Percentiles rank a stretch among this genome's conserved stretches.
These are phyloP conservation scores for Oxytropis ochrocephala DNA, from an alignment of 306 rosid genomes.

Conservation along the genomic window DNA sequence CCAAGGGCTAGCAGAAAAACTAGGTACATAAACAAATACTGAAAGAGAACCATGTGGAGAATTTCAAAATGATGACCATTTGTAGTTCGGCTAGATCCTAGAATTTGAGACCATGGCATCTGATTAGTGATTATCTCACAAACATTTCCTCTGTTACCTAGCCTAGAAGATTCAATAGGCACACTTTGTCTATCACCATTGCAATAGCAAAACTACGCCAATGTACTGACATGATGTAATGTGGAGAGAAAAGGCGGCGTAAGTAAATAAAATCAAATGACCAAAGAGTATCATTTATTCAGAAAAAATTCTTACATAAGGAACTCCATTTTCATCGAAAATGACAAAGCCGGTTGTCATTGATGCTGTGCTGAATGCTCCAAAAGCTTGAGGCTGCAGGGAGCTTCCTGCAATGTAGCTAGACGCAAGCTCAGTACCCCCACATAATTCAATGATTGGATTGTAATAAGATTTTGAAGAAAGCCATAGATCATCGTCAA, in stretches of 20 bases:
- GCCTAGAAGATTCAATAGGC: background rate
- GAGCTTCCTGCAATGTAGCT: slow-evolving; percentile 51
- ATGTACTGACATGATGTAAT: slow-evolving; percentile 1
- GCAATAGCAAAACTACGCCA: background rate
- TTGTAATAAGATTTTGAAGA: slow-evolving; percentile 68
- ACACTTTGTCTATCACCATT: background rate
- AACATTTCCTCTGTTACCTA: background rate
- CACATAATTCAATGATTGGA: slow-evolving; percentile 63
- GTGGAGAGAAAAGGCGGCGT: background rate
- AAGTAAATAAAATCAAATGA: background rate
- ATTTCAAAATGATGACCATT: background rate
- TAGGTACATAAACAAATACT: background rate
- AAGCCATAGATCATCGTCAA: slow-evolving; percentile 90
- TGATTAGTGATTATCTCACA: background rate
- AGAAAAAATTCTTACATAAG: slow-evolving; percentile 39
- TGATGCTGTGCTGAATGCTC: slow-evolving; percentile 65
- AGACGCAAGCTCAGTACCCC: slow-evolving; percentile 86
- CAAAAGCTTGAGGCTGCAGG: slow-evolving; percentile 84
- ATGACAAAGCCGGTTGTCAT: slow-evolving; percentile 66
- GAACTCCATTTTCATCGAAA: slow-evolving; percentile 61
- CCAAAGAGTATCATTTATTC: background rate
- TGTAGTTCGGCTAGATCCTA: background rate
- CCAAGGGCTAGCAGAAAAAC: background rate
- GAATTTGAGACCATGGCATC: background rate
- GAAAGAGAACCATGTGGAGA: background rate